Conservation (phyloP, 257 asterid species). For the Capsicum chinense region DNA sequence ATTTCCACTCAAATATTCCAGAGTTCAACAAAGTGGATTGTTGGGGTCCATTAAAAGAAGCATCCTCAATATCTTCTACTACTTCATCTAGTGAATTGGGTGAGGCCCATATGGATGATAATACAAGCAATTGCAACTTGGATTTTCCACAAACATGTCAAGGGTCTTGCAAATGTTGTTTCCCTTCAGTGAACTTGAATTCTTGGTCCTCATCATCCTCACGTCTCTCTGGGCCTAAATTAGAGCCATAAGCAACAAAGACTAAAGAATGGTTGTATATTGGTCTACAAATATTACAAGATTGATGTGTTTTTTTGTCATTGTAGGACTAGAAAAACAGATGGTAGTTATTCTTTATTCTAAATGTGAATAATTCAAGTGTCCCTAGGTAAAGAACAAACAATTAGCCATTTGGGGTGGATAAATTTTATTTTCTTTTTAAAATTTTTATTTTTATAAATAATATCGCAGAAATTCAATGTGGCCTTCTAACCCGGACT, state of each 20-base stretch:
- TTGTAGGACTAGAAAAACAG: background rate
- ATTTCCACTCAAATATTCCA: constrained; percentile 83
- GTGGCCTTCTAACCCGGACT: background rate
- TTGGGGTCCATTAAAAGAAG: constrained; percentile 84
- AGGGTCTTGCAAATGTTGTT: constrained; percentile 69
- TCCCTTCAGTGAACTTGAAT: constrained; percentile 65
- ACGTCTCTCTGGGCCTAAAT: constrained; percentile 2
- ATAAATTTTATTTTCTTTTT: background rate
- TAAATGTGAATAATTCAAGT: background rate
- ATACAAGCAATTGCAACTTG: constrained; percentile 10
- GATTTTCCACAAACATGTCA: constrained; percentile 59
- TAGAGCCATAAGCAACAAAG: background rate
- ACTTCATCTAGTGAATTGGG: constrained; percentile 30
- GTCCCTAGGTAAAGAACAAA: background rate
- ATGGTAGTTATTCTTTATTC: background rate
- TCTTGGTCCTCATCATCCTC: constrained; percentile 46
- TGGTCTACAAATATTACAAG: background rate
- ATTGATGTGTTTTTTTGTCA: background rate
- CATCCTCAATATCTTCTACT: constrained; percentile 39
- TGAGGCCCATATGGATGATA: background rate
- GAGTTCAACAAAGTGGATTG: constrained; percentile 88
- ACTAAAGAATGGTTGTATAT: background rate
- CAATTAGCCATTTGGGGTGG: background rate
- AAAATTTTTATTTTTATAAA: background rate
- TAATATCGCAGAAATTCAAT: background rate